Evolutionary conservation across 2,329 filamentous ascomycete species (phyloP), one percentile per base, ranked within the genome.

Genomic region (Alternaria gansuensis): DNA sequence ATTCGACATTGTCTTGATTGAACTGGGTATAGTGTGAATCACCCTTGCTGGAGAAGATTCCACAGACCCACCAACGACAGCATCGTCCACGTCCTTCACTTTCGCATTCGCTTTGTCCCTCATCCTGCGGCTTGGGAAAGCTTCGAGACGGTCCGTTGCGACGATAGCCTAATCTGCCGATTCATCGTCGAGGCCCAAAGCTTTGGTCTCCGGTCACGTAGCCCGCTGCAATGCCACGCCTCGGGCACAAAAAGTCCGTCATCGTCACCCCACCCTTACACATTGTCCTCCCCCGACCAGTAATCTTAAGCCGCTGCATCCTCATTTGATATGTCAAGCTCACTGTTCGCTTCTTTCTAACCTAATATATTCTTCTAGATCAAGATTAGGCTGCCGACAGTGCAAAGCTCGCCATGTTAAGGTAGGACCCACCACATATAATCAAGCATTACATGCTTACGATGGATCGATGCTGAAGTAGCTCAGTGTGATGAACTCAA

Each of bases 351-450:
- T 39, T 10, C 21, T 13, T 44, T 41, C 44, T 50, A 45, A 57
- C 52, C 36, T 29, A 28, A 33, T 26, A 36, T n/a, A 37, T 13
- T 44, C 37, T 44, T 53, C 26, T 29, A 67, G 65, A 45, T 70
- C 67, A 40, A 63, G 67, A 51, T 50, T 70, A 37, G 75, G 75
- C 41, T 78, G 75, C 56, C 61, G 69, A 45, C 74, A 76, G 59
- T 78, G 75, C 60, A 78, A 78, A 62, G 66, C 68, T 49, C 70
- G 75, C 49, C 75, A 77, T 60, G 75, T 78, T 11, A 78, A 78
- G 67, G 75, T 77, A 63, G 51, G 70, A 62, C 46, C 44, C 40
- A 23, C 21, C 23, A 44, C 24, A 5, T 14, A 31, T 9, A 23
- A 29, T 23, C 9, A 41, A 26, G 49, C 43, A 44, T 60, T 48